Evolutionary conservation across 2,329 filamentous ascomycete species (phyloP).

Genomic region (Ceratocystis alfenasii): DNA sequence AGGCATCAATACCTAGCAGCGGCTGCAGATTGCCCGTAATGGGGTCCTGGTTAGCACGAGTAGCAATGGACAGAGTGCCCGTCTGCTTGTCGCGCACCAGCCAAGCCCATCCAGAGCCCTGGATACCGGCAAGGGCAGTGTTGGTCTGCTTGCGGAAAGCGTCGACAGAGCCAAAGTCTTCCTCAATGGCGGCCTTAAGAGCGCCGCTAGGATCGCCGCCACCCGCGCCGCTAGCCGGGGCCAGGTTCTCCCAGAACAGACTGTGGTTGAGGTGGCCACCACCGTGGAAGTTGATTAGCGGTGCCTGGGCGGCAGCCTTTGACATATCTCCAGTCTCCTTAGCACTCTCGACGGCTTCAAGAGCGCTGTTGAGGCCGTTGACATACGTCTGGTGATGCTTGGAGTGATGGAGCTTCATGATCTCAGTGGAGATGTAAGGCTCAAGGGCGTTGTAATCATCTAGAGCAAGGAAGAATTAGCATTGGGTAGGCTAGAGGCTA

Average conservation of each 20-base stretch:
- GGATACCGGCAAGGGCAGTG: constrained; percentile 57
- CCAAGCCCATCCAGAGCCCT: constrained; percentile 88
- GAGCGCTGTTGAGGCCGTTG: constrained; percentile 70
- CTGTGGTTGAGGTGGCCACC: constrained; percentile 80
- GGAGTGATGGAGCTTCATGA: constrained; percentile 93
- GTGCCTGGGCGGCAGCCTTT: constrained; percentile 40
- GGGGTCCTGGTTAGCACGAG: constrained; percentile 78
- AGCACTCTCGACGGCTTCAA: constrained; percentile 57
- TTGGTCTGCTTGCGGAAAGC: constrained; percentile 56
- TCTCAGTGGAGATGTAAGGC: constrained; percentile 68
- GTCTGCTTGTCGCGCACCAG: constrained; percentile 59
- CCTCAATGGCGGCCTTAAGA: constrained; percentile 51
- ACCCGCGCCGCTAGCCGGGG: constrained; percentile 50
- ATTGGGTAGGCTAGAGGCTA: no score
- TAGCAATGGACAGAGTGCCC: constrained; percentile 51
- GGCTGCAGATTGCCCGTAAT: constrained; percentile 73
- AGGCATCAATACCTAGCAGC: constrained; percentile 80
- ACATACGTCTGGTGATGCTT: constrained; percentile 94
- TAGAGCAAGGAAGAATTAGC: constrained; percentile 30
- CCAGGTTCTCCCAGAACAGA: constrained; percentile 74
- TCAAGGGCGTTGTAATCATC: constrained; percentile 97
- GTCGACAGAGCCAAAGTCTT: constrained; percentile 55
- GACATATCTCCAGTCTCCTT: constrained; percentile 48
- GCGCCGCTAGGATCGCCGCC: constrained; percentile 50
- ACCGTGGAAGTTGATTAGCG: constrained; percentile 63